Evolutionary conservation across 331 rosid species (phyloP), one percentile per base, ranked within the genome.

Genomic region (Telfairia occidentalis): DNA sequence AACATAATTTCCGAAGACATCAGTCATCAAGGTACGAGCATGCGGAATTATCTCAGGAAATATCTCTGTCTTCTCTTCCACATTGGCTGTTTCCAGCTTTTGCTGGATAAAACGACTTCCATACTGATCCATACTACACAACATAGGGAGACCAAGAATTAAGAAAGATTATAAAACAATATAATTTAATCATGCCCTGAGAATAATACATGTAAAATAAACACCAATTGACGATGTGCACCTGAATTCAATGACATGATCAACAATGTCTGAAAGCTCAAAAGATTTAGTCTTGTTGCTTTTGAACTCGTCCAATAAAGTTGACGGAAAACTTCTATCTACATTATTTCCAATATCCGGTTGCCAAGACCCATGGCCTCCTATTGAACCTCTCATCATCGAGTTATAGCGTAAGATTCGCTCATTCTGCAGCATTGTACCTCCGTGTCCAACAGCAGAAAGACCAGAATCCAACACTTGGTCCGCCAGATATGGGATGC

Each of bases 71-170:
- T 90, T 91, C 86, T 95, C 97, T 80, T 87, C 96, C 40, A 52
- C 87, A 2, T 91, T 80, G 75, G 96, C 92, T 32, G 89, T 87
- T 88, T 94, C 98, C 65, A 94, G 77, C 81, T 91, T 89, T 88
- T 94, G 97, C 88, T 94, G 98, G 83, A 94, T 94, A 81, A 94
- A 94, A 75, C 98, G 98, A 83, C 98, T 94, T 71, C 98, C 98
- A 80, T 91, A 88, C 84, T 95, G 98, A 87, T 95, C 97, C 77
- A 89, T 91, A 77, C 98, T 95, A 88, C 89, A 91, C 75, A 73
- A 37, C 70, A 76, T 32, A 83, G 66, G 80, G 58, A 84, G 11
- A 57, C 40, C 60, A 74, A 37, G 59, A 75, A 63, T 76, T 57
- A 83, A 50, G 65, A 50, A 67, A 72, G 13, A 23, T 77, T 23